Evolutionary conservation across 441 rosid species (phyloP).

Genomic region (Geranium incanum): DNA sequence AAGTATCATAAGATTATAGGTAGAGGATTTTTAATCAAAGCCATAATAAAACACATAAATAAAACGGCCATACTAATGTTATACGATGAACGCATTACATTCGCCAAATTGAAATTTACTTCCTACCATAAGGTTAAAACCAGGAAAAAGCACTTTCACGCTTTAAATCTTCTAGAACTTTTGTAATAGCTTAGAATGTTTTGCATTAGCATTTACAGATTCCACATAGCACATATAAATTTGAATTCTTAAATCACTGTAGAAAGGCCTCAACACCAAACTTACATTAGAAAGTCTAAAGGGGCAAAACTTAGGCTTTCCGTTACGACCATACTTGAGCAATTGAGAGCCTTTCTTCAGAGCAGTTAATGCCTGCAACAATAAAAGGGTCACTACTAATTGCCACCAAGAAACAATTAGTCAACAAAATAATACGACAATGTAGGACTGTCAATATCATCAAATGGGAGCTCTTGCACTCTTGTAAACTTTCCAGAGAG

Average conservation of each 20-base stretch:
- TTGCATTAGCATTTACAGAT: not conserved
- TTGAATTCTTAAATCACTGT: not conserved
- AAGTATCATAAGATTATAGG: not conserved
- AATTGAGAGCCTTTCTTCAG: slow-evolving; percentile 91
- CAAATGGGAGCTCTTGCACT: not conserved
- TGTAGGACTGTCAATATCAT: no score
- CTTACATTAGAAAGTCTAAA: slow-evolving; percentile 91
- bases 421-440: not conserved
- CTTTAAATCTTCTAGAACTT: not conserved
- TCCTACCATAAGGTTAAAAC: not conserved
- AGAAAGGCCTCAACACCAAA: slow-evolving; percentile 17
- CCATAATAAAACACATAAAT: not conserved
- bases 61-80: not conserved
- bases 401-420: not conserved
- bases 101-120: not conserved
- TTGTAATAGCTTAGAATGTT: not conserved
- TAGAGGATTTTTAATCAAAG: not conserved
- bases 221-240: not conserved
- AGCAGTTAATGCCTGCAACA: slow-evolving; percentile 64
- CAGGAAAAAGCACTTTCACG: not conserved
- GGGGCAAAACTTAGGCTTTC: slow-evolving; percentile 85
- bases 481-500: not conserved
- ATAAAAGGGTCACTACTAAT: slow-evolving; percentile 13
- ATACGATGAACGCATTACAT: not conserved
- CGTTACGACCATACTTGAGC: slow-evolving; percentile 94